phyloP scores from a whole-genome alignment of 108 stramenopile species.

The Conticribra weissflogii region DNA sequence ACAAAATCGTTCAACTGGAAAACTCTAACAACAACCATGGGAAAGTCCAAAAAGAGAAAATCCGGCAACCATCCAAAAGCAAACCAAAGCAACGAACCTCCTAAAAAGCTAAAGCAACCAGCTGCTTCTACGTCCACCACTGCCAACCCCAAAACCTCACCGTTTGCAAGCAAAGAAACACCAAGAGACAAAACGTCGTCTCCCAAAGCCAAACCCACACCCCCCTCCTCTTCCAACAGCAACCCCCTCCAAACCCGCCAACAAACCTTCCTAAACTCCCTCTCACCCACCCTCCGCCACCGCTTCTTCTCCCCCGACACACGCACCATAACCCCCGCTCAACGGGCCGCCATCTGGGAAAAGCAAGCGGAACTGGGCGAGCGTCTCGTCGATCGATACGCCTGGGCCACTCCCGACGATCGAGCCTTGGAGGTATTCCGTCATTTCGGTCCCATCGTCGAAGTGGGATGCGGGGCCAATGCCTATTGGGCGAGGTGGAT shows the following conservation, averaged over 20 bases:
- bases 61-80: not conserved
- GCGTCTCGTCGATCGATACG: conserved; percentile 66
- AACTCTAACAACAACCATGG: conserved; percentile 1
- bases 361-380: conserved; percentile 84
- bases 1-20: not conserved
- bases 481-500: conserved; percentile 80
- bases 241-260: conserved; percentile 66
- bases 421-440: conserved; percentile 61
- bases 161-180: too few species aligned
- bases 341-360: conserved; percentile 80
- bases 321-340: conserved; percentile 53
- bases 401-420: conserved; percentile 83
- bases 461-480: conserved; percentile 86
- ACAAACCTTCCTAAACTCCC: conserved; percentile 48
- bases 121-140: not conserved
- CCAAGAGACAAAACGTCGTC: too few species aligned
- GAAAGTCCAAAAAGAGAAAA: conserved; percentile 22
- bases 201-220: too few species aligned
- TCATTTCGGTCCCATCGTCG: conserved; percentile 77
- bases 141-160: not conserved
- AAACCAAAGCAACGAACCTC: not conserved
- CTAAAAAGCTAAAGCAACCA: not conserved
- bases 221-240: too few species aligned
- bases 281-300: conserved; percentile 46
- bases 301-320: conserved; percentile 67